A percentile compares a stretch with the other conserved stretches of the same genome.
phyloP scores from a whole-genome alignment of 345 rosid species.

The Mangifera indica region DNA sequence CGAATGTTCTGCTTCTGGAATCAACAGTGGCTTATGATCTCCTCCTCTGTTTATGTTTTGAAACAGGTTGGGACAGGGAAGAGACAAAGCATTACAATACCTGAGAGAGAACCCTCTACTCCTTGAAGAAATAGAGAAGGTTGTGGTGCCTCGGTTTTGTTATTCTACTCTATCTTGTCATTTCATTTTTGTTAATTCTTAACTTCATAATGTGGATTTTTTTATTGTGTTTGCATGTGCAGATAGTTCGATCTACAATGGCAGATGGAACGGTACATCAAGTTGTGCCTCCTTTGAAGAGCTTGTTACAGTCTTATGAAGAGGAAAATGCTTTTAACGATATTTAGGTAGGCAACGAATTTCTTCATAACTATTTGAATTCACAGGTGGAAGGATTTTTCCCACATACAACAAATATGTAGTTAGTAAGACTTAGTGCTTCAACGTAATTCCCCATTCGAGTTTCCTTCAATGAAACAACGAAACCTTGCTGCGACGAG shows the following conservation, averaged over 20 bases:
- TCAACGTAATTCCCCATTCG: too few relatives aligned
- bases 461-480: neutral
- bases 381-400: neutral
- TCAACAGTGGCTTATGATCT: conserved; percentile 2
- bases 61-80: conserved; percentile 89
- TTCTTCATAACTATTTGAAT: too few relatives aligned
- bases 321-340: conserved; percentile 50
- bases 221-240: conserved; percentile 18
- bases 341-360: conserved; percentile 15
- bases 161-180: too few relatives aligned
- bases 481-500: neutral
- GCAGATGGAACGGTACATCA: conserved; percentile 49
- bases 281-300: conserved; percentile 32
- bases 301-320: conserved; percentile 28
- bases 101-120: conserved; percentile 68
- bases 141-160: conserved; percentile 18
- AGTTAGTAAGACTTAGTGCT: too few relatives aligned
- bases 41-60: conserved; percentile 10
- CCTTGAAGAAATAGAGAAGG: conserved; percentile 81
- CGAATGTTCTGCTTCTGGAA: neutral
- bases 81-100: conserved; percentile 84
- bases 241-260: conserved; percentile 64
- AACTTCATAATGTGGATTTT: neutral
- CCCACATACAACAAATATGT: neutral
- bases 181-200: neutral